Evolutionary conservation across 768 basidiomycete genomes (phyloP).

Genomic region (Psilocybe subaeruginosa): DNA sequence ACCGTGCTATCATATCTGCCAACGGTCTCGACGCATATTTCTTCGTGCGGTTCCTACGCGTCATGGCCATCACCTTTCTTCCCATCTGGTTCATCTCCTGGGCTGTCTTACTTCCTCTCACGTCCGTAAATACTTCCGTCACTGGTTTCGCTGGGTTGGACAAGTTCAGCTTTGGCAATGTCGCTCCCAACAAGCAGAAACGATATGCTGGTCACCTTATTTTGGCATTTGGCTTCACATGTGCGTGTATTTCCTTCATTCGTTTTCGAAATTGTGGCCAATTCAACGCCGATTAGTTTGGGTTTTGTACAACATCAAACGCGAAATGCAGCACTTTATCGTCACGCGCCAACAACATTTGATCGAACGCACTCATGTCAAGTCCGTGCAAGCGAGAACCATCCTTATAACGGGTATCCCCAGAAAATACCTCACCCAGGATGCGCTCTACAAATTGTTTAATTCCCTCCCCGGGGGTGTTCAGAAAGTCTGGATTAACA

Average conservation of each 20-base stretch:
- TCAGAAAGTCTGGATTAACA: conserved; percentile 89
- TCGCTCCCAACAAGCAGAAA: conserved; percentile 45
- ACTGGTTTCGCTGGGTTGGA: conserved; percentile 59
- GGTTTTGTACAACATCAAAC: conserved; percentile 81
- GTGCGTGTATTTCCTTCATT: conserved; percentile 43
- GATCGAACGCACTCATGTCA: conserved; percentile 71
- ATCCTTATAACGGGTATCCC: conserved; percentile 92
- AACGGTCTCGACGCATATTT: conserved; percentile 94
- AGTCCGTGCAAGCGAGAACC: conserved; percentile 85
- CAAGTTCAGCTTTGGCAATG: conserved; percentile 82
- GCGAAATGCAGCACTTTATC: conserved; percentile 83
- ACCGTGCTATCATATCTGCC: conserved; percentile 58
- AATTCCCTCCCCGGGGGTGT: conserved; percentile 90
- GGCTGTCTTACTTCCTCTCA: conserved; percentile 80
- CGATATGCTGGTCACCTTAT: conserved; percentile 83
- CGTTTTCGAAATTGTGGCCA: not conserved
- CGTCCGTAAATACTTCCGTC: conserved; percentile 54
- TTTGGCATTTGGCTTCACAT: conserved; percentile 75
- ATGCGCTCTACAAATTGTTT: conserved; percentile 69
- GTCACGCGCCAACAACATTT: conserved; percentile 82
- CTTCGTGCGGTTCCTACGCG: conserved; percentile 86
- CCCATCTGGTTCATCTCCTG: conserved; percentile 95
- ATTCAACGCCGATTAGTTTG: conserved; percentile 54
- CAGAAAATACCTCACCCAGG: conserved; percentile 70
- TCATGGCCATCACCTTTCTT: conserved; percentile 81